Conservation (phyloP, 164 flowering plant genomes). For the Pachysandra terminalis region DNA sequence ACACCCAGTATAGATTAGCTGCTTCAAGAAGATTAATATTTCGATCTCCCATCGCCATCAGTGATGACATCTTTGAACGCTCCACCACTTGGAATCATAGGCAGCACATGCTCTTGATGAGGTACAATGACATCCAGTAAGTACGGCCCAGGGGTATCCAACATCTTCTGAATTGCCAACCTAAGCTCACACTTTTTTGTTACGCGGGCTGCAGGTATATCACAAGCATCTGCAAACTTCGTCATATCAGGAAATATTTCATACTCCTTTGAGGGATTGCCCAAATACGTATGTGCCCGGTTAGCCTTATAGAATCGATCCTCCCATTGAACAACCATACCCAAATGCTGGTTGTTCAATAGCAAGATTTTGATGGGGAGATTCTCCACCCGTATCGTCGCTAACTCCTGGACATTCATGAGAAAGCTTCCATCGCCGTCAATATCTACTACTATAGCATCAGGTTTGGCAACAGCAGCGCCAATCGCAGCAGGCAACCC, state of each 20-base stretch:
- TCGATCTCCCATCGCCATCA: slow-evolving; percentile 54
- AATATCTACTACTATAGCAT: slow-evolving; percentile 44
- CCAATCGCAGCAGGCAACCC: slow-evolving; percentile 75
- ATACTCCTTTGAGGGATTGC: slow-evolving; percentile 50
- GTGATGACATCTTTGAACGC: slow-evolving; percentile 63
- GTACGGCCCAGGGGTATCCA: slow-evolving; percentile 73
- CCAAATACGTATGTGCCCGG: slow-evolving; percentile 63
- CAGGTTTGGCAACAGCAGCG: slow-evolving; percentile 56
- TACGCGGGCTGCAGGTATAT: slow-evolving; percentile 61
- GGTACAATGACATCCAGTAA: slow-evolving; percentile 70
- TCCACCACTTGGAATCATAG: slow-evolving; percentile 74
- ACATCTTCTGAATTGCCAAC: slow-evolving; percentile 57
- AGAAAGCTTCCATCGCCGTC: slow-evolving; percentile 71
- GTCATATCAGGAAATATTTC: slow-evolving; percentile 62
- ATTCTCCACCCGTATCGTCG: slow-evolving; percentile 49
- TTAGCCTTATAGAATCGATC: slow-evolving; percentile 69
- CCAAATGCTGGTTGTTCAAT: slow-evolving; percentile 62
- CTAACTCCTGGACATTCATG: slow-evolving; percentile 64
- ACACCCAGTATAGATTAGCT: background rate
- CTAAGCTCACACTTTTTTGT: slow-evolving; percentile 42
- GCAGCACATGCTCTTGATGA: slow-evolving; percentile 75
- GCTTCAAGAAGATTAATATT: slow-evolving; percentile 26
- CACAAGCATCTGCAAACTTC: slow-evolving; percentile 64
- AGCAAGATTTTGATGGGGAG: slow-evolving; percentile 54
- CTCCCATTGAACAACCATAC: slow-evolving; percentile 71